Conservation (phyloP, 2,329 filamentous ascomycete genomes). For the Diaporthe citriasiana region DNA sequence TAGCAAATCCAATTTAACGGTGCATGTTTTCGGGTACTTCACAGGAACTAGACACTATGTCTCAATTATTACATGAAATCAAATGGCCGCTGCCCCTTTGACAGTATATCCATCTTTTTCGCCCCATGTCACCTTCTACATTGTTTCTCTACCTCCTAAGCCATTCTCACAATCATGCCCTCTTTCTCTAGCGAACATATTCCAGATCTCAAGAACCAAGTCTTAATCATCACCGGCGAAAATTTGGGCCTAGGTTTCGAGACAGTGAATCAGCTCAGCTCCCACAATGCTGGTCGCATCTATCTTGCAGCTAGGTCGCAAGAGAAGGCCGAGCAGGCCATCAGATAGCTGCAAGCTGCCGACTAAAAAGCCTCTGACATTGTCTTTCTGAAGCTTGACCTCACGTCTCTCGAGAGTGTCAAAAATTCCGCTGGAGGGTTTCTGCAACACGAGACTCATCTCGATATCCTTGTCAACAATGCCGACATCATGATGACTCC, state of each 20-base stretch:
- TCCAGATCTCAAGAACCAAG: background rate
- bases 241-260: background rate
- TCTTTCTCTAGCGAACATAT: background rate
- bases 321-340: conserved; percentile 13
- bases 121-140: background rate
- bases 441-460: conserved; percentile 41
- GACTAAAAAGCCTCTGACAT: background rate
- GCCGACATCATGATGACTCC: conserved; percentile 55
- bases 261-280: background rate
- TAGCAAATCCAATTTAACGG: background rate
- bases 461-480: conserved; percentile 63
- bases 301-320: background rate
- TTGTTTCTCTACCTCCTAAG: too few relatives aligned
- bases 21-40: background rate
- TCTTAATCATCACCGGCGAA: background rate
- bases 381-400: conserved; percentile 50
- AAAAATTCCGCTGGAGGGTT: conserved; percentile 50
- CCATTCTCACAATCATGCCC: background rate
- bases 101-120: background rate
- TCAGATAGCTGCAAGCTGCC: background rate
- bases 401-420: conserved; percentile 49
- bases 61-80: background rate
- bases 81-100: background rate
- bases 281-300: background rate
- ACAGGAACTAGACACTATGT: background rate